These are phyloP conservation scores for Vaccinium macrocarpon DNA, from an alignment of 148 eudicot species.

Conservation along the genomic window DNA sequence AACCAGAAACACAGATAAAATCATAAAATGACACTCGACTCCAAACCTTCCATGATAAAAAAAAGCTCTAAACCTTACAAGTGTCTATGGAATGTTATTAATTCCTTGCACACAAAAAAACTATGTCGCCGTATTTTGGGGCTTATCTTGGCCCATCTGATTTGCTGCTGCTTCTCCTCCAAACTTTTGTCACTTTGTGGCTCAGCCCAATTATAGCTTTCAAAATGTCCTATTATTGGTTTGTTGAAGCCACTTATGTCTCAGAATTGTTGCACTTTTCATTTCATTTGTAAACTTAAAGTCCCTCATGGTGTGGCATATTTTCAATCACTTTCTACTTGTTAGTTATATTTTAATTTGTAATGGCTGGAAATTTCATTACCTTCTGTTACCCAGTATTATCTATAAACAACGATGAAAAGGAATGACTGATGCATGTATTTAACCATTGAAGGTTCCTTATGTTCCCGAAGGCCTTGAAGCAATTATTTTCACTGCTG, in stretches of 20 bases:
- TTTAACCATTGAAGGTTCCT: conserved; percentile 52
- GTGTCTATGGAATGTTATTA: background rate
- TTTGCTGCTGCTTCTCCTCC: background rate
- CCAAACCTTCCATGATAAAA: background rate
- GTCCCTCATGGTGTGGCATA: background rate
- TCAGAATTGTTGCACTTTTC: background rate
- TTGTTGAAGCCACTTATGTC: background rate
- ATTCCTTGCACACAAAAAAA: background rate
- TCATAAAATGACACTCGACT: background rate
- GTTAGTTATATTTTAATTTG: background rate
- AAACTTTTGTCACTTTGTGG: background rate
- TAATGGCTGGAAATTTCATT: background rate
- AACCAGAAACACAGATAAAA: background rate
- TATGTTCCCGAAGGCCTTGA: conserved; percentile 89
- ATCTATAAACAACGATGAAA: background rate
- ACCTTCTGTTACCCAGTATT: background rate
- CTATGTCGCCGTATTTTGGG: background rate
- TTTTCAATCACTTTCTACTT: background rate
- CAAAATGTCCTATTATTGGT: background rate
- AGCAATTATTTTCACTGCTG: conserved; percentile 96
- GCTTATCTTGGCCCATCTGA: background rate
- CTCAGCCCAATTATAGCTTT: background rate
- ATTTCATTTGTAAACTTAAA: background rate
- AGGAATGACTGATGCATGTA: conserved; percentile 5
- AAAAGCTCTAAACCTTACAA: background rate